Conservation (phyloP, 179 eudicot species). For the Spinacia oleracea region DNA sequence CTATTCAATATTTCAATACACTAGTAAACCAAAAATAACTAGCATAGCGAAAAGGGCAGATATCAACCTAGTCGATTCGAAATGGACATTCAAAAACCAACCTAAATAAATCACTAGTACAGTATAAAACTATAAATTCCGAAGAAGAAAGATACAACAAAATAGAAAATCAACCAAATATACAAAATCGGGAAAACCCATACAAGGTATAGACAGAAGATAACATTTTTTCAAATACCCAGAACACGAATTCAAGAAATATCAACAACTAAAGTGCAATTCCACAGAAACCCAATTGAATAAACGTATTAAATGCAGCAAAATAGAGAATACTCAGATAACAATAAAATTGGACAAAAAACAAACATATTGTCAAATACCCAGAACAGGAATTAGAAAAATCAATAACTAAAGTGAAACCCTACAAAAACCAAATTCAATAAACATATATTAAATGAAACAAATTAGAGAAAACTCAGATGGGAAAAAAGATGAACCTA, state of each 20-base stretch:
- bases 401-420: not conserved
- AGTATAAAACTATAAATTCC: not conserved
- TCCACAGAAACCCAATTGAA: not conserved
- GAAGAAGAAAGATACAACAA: not conserved
- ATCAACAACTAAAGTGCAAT: not conserved
- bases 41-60: not conserved
- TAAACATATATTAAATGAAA: not conserved
- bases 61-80: not conserved
- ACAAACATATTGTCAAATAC: not conserved
- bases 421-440: not conserved
- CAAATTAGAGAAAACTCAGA: conserved; percentile 6
- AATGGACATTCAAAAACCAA: not conserved
- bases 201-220: not conserved
- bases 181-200: not conserved
- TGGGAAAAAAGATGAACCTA: conserved; percentile 45
- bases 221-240: not conserved
- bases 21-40: not conserved
- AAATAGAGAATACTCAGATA: conserved; percentile 7
- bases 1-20: not conserved
- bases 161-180: not conserved
- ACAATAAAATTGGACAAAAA: no score
- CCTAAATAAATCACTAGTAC: not conserved
- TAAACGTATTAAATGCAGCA: not conserved
- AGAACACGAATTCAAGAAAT: not conserved
- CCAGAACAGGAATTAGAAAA: not conserved